Evolutionary conservation across 2,329 filamentous ascomycete species (phyloP), one percentile per base, ranked within the genome.

Genomic region (Microdochium bolleyi): DNA sequence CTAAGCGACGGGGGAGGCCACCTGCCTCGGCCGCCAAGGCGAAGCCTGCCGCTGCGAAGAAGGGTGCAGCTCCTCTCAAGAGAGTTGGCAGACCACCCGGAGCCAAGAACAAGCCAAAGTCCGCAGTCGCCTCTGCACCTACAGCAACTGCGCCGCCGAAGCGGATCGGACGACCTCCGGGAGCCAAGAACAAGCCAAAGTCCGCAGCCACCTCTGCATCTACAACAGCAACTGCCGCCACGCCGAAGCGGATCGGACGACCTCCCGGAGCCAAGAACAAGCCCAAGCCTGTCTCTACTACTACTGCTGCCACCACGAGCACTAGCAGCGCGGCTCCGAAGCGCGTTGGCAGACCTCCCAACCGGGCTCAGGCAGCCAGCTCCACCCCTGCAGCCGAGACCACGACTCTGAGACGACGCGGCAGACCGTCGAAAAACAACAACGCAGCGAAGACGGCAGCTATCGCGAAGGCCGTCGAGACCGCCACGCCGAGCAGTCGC

Each of bases 121-220:
- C 7, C 11, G 27, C 24, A 27, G 32, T 19, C 22, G 24, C 19
- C 21, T 5, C 27, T 11, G 27, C 27, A 30, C n/a, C n/a, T n/a
- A 30, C 27, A 11, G 11, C 5, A 30, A 24, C 50, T 25, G 50
- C 24, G 8, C 46, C 51, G 10, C 32, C 41, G n/a, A 38, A 41
- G 19, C 30, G 21, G 16, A 9, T 30, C n/a, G 41, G 37, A 24
- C 10, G 37, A 11, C 30, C 49, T 44, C 14, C 34, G 30, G 34
- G 24, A 49, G 56, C 56, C 54, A 52, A 58, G 25, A 51, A 48
- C 32, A 58, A 58, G 19, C 41, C 51, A 25, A 55, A 55, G 16
- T 16, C 50, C 46, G 53, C 24, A 27, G 21, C 24, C 22, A 16
- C 19, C 21, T n/a, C n/a, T n/a, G n/a, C n/a, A n/a, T n/a, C n/a